Conservation (phyloP, 805 yeast species). For the Tetrapisispora taiwanensis region DNA sequence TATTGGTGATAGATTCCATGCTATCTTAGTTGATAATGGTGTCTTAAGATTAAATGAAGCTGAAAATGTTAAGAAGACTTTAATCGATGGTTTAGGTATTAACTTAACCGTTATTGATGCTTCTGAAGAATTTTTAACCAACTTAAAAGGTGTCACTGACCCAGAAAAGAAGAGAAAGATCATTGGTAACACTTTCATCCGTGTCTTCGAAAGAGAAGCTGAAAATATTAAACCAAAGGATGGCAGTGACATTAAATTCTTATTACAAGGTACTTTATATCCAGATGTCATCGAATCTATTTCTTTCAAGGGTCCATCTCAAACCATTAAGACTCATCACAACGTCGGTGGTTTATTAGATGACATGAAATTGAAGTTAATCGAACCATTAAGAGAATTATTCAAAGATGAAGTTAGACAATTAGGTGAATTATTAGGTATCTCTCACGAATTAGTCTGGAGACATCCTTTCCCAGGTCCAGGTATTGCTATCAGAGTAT, state of each 20-base stretch:
- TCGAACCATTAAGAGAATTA: constrained; percentile 96
- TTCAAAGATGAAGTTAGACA: constrained; percentile 98
- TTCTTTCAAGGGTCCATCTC: constrained; percentile 98
- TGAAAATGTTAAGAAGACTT: constrained; percentile 72
- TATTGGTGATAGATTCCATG: constrained; percentile 97
- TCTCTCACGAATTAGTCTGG: constrained; percentile 96
- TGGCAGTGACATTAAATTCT: constrained; percentile 83
- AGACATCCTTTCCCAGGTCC: constrained; percentile 99
- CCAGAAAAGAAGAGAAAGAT: constrained; percentile 98
- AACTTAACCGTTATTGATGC: constrained; percentile 94
- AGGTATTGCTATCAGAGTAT: constrained; percentile 95
- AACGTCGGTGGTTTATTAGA: constrained; percentile 97
- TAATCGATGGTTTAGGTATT: constrained; percentile 89
- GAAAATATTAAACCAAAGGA: constrained; percentile 80
- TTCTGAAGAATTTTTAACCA: constrained; percentile 72
- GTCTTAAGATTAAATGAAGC: constrained; percentile 95
- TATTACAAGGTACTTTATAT: constrained; percentile 93
- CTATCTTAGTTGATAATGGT: constrained; percentile 95
- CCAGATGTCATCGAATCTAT: constrained; percentile 98
- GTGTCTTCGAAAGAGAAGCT: constrained; percentile 94
- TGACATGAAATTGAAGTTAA: constrained; percentile 95
- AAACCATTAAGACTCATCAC: constrained; percentile 98
- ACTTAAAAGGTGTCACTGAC: constrained; percentile 88
- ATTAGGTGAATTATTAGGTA: constrained; percentile 87
- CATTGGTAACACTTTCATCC: constrained; percentile 95